Evolutionary conservation across 1,139 yeast genomes (phyloP).

Genomic region (Yamadazyma trypodendri): DNA sequence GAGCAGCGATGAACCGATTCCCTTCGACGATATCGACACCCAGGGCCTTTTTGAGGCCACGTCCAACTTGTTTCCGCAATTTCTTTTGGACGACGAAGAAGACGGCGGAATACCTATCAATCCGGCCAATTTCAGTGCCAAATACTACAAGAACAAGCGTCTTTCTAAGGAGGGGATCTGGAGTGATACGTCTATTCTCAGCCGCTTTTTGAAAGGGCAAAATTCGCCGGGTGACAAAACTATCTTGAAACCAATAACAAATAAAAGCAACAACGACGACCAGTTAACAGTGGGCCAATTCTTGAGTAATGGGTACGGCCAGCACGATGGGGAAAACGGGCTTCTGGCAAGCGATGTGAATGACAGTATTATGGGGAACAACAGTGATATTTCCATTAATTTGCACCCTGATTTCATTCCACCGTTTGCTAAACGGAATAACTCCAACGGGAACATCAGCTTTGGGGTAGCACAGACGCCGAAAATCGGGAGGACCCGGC

Average conservation of each 20-base stretch:
- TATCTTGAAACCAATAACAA: slow-evolving; percentile 24
- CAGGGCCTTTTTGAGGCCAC: slow-evolving; percentile 38
- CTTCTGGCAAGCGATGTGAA: slow-evolving; percentile 18
- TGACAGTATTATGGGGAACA: slow-evolving; percentile 30
- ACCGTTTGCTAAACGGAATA: slow-evolving; percentile 16
- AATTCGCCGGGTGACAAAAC: slow-evolving; percentile 28
- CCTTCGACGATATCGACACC: slow-evolving; percentile 45
- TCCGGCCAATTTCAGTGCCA: slow-evolving; percentile 39
- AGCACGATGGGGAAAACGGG: slow-evolving; percentile 15
- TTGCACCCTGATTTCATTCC: slow-evolving; percentile 30
- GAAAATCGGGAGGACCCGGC: slow-evolving; percentile 34
- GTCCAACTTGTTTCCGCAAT: slow-evolving; percentile 33
- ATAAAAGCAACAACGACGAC: slow-evolving; percentile 5
- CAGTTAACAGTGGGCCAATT: slow-evolving; percentile 31
- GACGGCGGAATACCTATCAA: slow-evolving; percentile 40
- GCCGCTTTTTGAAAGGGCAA: slow-evolving; percentile 25
- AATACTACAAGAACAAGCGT: slow-evolving; percentile 35
- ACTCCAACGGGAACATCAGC: slow-evolving; percentile 9
- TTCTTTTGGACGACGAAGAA: slow-evolving; percentile 41
- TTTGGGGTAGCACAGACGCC: slow-evolving; percentile 32
- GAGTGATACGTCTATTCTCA: slow-evolving; percentile 32
- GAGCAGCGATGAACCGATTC: slow-evolving; percentile 39
- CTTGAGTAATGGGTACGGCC: slow-evolving; percentile 36
- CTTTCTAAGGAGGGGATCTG: slow-evolving; percentile 33
- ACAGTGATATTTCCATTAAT: slow-evolving; percentile 30